Conservation (phyloP, 805 yeast genomes). For the Barnettozyma sucrosica region DNA sequence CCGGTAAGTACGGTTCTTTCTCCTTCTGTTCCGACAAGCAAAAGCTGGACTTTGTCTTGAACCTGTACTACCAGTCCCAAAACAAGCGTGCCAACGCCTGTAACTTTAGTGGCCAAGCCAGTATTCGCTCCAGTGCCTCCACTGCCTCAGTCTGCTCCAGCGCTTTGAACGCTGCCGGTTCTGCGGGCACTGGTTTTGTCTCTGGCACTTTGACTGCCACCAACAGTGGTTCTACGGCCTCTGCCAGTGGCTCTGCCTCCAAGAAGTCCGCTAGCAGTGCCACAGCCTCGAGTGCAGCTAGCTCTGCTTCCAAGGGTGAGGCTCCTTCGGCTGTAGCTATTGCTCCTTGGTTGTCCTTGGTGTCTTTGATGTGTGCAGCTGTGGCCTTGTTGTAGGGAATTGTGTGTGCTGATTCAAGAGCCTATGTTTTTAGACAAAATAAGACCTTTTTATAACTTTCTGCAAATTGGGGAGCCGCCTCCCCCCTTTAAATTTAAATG, state of each 20-base stretch:
- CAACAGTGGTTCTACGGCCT: not conserved
- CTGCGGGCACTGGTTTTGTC: slow-evolving; percentile 59
- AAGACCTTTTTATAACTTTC: no score
- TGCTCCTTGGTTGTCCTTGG: slow-evolving; percentile 24
- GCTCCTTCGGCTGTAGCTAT: slow-evolving; percentile 24
- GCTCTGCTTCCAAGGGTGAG: slow-evolving; percentile 11
- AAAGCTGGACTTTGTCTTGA: slow-evolving; percentile 57
- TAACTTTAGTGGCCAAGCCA: slow-evolving; percentile 64
- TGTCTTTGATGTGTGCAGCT: slow-evolving; percentile 31
- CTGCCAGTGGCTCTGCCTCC: slow-evolving; percentile 13
- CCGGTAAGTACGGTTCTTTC: slow-evolving; percentile 65
- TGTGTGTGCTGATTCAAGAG: not conserved
- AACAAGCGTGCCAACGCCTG: slow-evolving; percentile 45
- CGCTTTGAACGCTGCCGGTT: slow-evolving; percentile 59
- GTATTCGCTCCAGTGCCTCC: slow-evolving; percentile 39
- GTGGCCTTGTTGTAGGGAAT: slow-evolving; percentile 31
- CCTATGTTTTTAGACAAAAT: no score
- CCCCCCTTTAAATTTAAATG: no score
- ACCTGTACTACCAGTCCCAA: slow-evolving; percentile 53
- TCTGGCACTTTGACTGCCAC: slow-evolving; percentile 26
- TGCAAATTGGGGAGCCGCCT: no score
- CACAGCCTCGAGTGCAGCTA: slow-evolving; percentile 2
- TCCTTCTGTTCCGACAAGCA: slow-evolving; percentile 68
- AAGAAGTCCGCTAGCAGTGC: slow-evolving; percentile 12
- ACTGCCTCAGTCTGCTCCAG: slow-evolving; percentile 53